These are phyloP conservation scores for Fusarium chaquense DNA, from an alignment of 2,329 filamentous ascomycete genomes.

Conservation along the genomic window DNA sequence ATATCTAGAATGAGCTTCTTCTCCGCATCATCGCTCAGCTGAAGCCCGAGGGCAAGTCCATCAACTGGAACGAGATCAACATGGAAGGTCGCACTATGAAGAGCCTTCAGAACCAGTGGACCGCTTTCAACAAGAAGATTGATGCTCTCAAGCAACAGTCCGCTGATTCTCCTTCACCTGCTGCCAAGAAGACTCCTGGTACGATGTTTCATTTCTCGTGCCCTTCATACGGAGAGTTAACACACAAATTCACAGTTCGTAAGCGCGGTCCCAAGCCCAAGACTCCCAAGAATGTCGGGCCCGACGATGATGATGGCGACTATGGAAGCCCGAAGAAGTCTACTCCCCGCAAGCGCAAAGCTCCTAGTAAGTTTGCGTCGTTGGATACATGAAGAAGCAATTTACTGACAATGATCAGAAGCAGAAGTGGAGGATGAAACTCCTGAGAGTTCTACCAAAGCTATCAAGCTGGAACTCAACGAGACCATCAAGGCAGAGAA, in stretches of 20 bases:
- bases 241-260: conserved; percentile 29
- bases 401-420: conserved; percentile 12
- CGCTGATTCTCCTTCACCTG: conserved; percentile 12
- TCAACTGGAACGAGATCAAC: conserved; percentile 53
- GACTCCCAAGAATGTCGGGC: conserved; percentile 21
- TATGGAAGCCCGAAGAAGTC: conserved; percentile 24
- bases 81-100: conserved; percentile 56
- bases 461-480: conserved; percentile 28
- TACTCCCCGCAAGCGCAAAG: conserved; percentile 37
- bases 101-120: conserved; percentile 55
- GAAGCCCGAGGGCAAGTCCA: conserved; percentile 49
- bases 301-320: conserved; percentile 11
- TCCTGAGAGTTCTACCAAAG: conserved; percentile 35
- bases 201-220: neutral
- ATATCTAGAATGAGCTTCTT: conserved; percentile 51
- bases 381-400: neutral
- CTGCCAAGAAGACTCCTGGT: conserved; percentile 45
- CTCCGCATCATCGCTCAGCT: conserved; percentile 53
- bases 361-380: conserved; percentile 20
- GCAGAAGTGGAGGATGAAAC: conserved; percentile 1
- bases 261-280: conserved; percentile 33
- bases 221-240: conserved; percentile 1
- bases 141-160: conserved; percentile 51
- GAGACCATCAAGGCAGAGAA: conserved; percentile 37
- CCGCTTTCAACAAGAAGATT: conserved; percentile 52